These are phyloP conservation scores for Suillus sp. DNA, from an alignment of 768 basidiomycete genomes.

Conservation along the genomic window DNA sequence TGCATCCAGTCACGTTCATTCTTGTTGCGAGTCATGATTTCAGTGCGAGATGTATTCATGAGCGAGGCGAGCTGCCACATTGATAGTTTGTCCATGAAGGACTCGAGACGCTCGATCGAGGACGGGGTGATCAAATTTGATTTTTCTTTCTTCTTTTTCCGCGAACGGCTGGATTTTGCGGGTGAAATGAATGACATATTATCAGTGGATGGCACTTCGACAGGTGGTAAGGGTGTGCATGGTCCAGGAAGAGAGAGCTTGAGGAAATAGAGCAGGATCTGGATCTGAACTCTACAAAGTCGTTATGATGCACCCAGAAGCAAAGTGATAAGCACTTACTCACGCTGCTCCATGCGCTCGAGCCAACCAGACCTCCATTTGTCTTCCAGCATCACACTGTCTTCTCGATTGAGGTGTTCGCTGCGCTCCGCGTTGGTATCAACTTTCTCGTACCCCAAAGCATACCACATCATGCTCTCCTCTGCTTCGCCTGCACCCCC, in stretches of 20 bases:
- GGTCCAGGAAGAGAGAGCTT: conserved; percentile 63
- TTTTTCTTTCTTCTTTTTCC: conserved; percentile 26
- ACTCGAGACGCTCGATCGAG: conserved; percentile 59
- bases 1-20: conserved; percentile 72
- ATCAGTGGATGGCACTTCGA: conserved; percentile 24
- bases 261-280: conserved; percentile 70
- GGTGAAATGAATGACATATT: conserved; percentile 14
- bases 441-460: conserved; percentile 60
- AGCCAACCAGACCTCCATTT: conserved; percentile 60
- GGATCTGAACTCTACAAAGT: conserved; percentile 64
- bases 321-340: conserved; percentile 42
- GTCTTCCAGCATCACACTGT: conserved; percentile 43
- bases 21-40: conserved; percentile 14
- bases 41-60: conserved; percentile 39
- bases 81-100: conserved; percentile 77
- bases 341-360: conserved; percentile 67
- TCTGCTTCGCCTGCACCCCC: conserved; percentile 66
- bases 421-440: conserved; percentile 35
- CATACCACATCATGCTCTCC: conserved; percentile 79
- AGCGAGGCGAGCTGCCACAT: conserved; percentile 66
- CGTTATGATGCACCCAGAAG: neutral
- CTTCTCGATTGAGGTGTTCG: conserved; percentile 21
- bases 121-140: conserved; percentile 27
- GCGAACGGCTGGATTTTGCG: conserved; percentile 8
- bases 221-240: conserved; percentile 32